Conservation (phyloP, 805 yeast genomes). For the Nakazawaea sp. region DNA sequence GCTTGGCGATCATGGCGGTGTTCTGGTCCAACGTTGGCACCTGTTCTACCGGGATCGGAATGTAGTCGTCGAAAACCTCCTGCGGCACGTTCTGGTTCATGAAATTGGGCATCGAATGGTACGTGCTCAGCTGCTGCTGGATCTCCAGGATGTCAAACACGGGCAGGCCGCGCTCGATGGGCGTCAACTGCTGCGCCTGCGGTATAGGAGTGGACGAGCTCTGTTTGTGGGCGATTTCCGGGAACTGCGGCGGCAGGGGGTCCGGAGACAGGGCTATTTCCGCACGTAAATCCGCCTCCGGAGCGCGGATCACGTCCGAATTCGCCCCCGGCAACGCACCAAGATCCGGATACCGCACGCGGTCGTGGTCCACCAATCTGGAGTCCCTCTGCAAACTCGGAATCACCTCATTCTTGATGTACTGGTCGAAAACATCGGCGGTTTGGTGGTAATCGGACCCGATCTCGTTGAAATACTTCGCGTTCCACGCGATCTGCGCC, state of each 20-base stretch:
- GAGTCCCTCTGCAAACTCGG: slow-evolving; percentile 41
- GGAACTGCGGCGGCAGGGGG: background rate
- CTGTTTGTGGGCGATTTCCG: background rate
- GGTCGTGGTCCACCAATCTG: slow-evolving; percentile 25
- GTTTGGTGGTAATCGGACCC: slow-evolving; percentile 61
- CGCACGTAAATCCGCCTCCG: background rate
- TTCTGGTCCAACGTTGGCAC: slow-evolving; percentile 15
- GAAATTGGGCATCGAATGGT: slow-evolving; percentile 4
- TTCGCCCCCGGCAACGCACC: slow-evolving; percentile 56
- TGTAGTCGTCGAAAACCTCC: slow-evolving; percentile 7
- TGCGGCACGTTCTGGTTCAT: slow-evolving; percentile 2
- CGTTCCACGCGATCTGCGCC: slow-evolving; percentile 87
- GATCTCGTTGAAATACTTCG: slow-evolving; percentile 73
- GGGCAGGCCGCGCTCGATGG: background rate
- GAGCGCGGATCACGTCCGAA: background rate
- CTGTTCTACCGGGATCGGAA: slow-evolving; percentile 6
- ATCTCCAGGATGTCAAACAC: background rate
- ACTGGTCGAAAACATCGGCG: slow-evolving; percentile 54
- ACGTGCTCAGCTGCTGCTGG: slow-evolving; percentile 2
- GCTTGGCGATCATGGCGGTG: slow-evolving; percentile 14
- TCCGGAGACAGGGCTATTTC: background rate
- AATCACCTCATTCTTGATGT: slow-evolving; percentile 36
- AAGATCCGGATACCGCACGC: slow-evolving; percentile 50
- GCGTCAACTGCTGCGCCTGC: background rate
- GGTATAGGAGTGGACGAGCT: background rate